A percentile compares a stretch with the other conserved stretches of the same genome.
phyloP scores from a whole-genome alignment of 1,284 basidiomycete species.

The Moesziomyces globuligerus region DNA sequence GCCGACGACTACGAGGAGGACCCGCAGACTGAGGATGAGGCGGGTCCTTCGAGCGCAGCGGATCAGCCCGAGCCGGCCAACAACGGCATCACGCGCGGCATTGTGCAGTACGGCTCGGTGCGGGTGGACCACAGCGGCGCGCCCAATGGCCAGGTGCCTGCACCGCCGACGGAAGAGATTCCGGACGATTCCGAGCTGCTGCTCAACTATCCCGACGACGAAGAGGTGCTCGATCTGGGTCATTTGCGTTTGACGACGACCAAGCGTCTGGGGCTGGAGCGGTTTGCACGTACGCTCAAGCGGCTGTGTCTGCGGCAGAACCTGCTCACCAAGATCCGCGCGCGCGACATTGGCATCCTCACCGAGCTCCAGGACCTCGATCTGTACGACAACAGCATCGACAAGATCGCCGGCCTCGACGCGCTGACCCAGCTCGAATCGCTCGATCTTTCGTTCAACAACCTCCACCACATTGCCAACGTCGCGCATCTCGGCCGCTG shows the following conservation, averaged over 20 bases:
- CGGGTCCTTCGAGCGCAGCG: constrained; percentile 21
- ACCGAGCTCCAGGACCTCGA: constrained; percentile 85
- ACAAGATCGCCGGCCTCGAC: constrained; percentile 57
- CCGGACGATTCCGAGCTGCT: constrained; percentile 56
- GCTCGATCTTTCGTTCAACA: constrained; percentile 94
- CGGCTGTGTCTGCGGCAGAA: constrained; percentile 91
- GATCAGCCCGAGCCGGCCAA: constrained; percentile 19
- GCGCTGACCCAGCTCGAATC: constrained; percentile 76
- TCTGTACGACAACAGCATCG: constrained; percentile 91
- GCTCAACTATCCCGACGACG: constrained; percentile 45
- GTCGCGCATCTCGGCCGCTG: constrained; percentile 73
- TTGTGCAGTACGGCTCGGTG: constrained; percentile 40
- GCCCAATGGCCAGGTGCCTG: constrained; percentile 2
- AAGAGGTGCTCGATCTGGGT: constrained; percentile 77
- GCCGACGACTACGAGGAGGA: constrained; percentile 26
- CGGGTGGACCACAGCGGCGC: constrained; percentile 25
- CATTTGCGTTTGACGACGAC: constrained; percentile 80
- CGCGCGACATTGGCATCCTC: constrained; percentile 69
- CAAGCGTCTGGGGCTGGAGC: constrained; percentile 72
- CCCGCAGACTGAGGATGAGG: constrained; percentile 48
- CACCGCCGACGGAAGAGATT: constrained; percentile 24
- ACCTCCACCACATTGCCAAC: constrained; percentile 72
- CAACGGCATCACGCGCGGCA: constrained; percentile 33
- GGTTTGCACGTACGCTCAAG: constrained; percentile 78
- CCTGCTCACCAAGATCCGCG: constrained; percentile 77